These are phyloP conservation scores for Lipomyces kockii DNA, from an alignment of 805 yeast genomes.

Conservation along the genomic window DNA sequence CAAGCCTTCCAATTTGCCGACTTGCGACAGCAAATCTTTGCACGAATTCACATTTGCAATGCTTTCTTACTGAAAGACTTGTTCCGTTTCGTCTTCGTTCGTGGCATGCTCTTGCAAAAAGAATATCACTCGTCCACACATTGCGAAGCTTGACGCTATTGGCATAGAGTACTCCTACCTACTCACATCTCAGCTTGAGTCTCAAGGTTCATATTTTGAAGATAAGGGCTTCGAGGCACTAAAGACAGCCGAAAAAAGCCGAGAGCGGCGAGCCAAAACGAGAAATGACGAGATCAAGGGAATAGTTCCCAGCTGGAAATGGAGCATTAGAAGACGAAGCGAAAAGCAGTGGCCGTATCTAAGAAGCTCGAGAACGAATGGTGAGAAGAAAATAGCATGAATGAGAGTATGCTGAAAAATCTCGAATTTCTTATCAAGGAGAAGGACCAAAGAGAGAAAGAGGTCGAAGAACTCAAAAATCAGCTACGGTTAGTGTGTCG, in stretches of 20 bases:
- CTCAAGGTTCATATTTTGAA: constrained; percentile 74
- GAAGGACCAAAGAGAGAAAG: constrained; percentile 33
- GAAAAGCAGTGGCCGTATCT: constrained; percentile 19
- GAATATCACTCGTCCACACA: no score
- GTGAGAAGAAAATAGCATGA: constrained; percentile 55
- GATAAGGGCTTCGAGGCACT: constrained; percentile 39
- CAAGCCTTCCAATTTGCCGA: no score
- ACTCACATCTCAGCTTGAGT: constrained; percentile 76
- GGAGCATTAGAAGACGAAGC: constrained; percentile 25
- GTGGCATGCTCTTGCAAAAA: no score
- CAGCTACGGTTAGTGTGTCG: constrained; percentile 36
- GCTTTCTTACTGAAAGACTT: no score
- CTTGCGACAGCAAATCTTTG: no score
- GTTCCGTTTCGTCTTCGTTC: no score
- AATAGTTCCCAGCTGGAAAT: constrained; percentile 22
- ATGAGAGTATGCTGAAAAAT: constrained; percentile 50
- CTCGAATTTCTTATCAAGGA: constrained; percentile 47
- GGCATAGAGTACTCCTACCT: constrained; percentile 82
- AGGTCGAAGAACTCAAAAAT: constrained; percentile 44
- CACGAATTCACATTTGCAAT: no score
- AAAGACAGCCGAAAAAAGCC: constrained; percentile 37
- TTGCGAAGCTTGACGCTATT: constrained; percentile 56
- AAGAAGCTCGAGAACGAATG: constrained; percentile 46
- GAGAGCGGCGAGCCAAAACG: constrained; percentile 26
- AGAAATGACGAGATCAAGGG: constrained; percentile 20